These are phyloP conservation scores for Emmonsiellopsis sp. DNA, from an alignment of 2,329 filamentous ascomycete genomes.

Conservation along the genomic window DNA sequence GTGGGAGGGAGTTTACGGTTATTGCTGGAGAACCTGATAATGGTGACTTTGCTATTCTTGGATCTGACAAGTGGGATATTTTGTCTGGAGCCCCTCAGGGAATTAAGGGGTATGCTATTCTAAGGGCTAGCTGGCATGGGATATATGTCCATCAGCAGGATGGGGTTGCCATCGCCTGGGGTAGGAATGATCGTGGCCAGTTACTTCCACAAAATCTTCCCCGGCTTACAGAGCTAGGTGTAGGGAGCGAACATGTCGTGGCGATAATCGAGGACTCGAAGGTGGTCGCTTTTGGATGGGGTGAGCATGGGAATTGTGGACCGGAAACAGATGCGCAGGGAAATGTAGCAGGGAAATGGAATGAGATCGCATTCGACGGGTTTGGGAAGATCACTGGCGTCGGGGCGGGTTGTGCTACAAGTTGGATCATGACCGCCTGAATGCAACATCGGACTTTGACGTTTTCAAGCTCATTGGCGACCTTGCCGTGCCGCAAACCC, in stretches of 20 bases:
- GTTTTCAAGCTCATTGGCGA: too few relatives aligned
- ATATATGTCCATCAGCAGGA: constrained; percentile 60
- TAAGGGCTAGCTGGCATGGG: constrained; percentile 74
- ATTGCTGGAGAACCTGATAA: constrained; percentile 46
- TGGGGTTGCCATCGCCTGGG: constrained; percentile 62
- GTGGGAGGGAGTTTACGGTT: constrained; percentile 79
- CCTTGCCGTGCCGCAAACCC: too few relatives aligned
- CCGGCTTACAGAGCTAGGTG: constrained; percentile 46
- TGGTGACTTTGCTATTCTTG: constrained; percentile 60
- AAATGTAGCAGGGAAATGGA: constrained; percentile 62
- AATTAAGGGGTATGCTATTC: constrained; percentile 53
- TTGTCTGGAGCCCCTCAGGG: constrained; percentile 47
- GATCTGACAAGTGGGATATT: constrained; percentile 65
- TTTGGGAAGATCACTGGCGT: constrained; percentile 50
- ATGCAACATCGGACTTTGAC: not conserved
- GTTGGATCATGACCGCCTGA: constrained; percentile 50
- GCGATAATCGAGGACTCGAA: constrained; percentile 56
- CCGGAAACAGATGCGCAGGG: constrained; percentile 51
- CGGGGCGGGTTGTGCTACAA: constrained; percentile 85
- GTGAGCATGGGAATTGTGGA: constrained; percentile 95
- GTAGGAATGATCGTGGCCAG: constrained; percentile 77
- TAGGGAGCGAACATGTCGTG: constrained; percentile 85
- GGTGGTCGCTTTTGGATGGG: constrained; percentile 88
- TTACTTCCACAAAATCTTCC: constrained; percentile 57
- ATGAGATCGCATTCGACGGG: constrained; percentile 52